Percentiles rank a stretch among this genome's conserved stretches.
phyloP scores from a whole-genome alignment of 2,329 filamentous ascomycete species.

The Aspergillus candidus region DNA sequence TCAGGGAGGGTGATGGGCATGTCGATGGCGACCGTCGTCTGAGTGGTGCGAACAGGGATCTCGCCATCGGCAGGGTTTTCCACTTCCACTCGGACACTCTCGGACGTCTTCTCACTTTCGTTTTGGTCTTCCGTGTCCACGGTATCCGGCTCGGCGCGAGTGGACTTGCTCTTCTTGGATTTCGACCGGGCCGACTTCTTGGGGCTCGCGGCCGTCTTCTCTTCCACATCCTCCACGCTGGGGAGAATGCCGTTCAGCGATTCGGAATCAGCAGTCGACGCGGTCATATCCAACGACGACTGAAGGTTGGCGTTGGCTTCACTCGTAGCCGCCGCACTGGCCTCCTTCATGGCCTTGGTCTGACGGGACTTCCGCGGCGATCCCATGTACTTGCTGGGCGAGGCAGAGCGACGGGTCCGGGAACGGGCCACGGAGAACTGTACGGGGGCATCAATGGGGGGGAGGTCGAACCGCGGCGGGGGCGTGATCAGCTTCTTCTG shows the following conservation, averaged over 20 bases:
- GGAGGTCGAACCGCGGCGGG: slow-evolving; percentile 70
- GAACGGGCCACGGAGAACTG: slow-evolving; percentile 34
- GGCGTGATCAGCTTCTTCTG: slow-evolving; percentile 70
- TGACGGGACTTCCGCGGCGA: slow-evolving; percentile 52
- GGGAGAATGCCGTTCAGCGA: slow-evolving; percentile 21
- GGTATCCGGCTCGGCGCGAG: slow-evolving; percentile 6
- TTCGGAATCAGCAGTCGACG: slow-evolving; percentile 24
- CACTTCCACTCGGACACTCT: slow-evolving; percentile 25
- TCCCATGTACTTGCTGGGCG: slow-evolving; percentile 46
- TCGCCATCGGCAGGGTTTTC: slow-evolving; percentile 66
- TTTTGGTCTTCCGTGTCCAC: slow-evolving; percentile 20
- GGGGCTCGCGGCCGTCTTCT: slow-evolving; percentile 20
- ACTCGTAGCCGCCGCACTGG: slow-evolving; percentile 44
- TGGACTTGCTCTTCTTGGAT: slow-evolving; percentile 17
- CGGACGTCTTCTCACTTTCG: no score
- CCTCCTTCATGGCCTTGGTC: slow-evolving; percentile 45
- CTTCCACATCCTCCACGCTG: slow-evolving; percentile 23
- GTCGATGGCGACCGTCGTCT: slow-evolving; percentile 69
- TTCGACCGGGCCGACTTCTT: slow-evolving; percentile 17
- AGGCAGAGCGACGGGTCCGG: slow-evolving; percentile 55
- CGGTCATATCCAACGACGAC: slow-evolving; percentile 41
- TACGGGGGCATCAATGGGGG: slow-evolving; percentile 38
- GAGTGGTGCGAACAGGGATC: slow-evolving; percentile 61
- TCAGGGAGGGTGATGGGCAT: slow-evolving; percentile 62
- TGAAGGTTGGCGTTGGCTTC: slow-evolving; percentile 46